Percentiles rank a stretch among this genome's conserved stretches.
Evolutionary conservation across 2,329 filamentous ascomycete species (phyloP).

Genomic region (Colletotrichum tofieldiae): DNA sequence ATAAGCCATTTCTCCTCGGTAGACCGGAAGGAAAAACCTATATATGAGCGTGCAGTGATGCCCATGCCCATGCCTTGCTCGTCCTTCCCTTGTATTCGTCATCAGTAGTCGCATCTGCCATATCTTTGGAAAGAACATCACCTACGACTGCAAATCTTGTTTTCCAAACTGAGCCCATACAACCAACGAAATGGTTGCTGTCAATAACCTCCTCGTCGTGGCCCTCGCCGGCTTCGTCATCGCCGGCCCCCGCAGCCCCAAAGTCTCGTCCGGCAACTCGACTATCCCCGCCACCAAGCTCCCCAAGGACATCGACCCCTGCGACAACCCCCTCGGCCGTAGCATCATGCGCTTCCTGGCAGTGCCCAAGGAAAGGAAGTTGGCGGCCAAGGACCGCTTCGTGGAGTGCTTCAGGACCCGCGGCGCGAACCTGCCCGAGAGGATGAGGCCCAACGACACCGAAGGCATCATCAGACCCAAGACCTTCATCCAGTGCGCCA

Average conservation of each 20-base stretch:
- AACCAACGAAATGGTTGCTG: not conserved
- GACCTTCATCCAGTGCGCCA: not conserved
- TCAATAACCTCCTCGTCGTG: not conserved
- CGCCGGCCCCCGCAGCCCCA: not conserved
- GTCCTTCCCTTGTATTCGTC: not conserved
- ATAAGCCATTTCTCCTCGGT: not conserved
- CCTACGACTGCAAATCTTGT: not conserved
- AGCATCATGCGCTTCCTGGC: not conserved
- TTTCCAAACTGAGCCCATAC: not conserved
- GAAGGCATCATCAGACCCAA: not conserved
- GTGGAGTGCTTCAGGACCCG: not conserved
- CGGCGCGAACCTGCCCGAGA: not conserved
- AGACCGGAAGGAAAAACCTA: not conserved
- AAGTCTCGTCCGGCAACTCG: too few relatives aligned
- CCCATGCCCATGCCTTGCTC: not conserved
- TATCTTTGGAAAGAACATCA: not conserved
- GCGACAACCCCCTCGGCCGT: not conserved
- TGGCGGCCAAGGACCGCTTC: not conserved
- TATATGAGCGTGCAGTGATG: not conserved
- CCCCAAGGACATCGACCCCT: not conserved
- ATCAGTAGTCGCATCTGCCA: not conserved
- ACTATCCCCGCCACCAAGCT: not conserved
- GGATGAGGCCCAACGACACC: not conserved
- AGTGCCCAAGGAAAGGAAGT: not conserved
- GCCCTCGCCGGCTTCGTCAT: not conserved